Evolutionary conservation across 139 green algal genomes (phyloP), one percentile per base, ranked within the genome.

Genomic region (Micractinium conductrix): DNA sequence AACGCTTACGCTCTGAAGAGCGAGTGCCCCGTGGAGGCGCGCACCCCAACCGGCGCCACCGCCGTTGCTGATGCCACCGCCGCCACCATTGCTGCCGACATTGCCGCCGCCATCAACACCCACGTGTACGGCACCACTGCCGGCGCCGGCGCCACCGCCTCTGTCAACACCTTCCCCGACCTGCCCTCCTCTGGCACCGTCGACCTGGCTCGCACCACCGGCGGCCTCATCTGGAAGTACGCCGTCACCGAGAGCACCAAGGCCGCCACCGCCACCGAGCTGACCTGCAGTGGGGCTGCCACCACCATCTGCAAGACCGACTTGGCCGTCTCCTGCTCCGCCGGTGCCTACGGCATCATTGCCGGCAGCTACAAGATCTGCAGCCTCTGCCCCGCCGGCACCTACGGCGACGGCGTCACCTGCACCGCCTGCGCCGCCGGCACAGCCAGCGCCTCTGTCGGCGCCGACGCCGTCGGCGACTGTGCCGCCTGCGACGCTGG

Each of bases 351-450:
- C 22, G 74, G 50, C 74, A 38, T 80, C 8, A 19, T 26, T 10
- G 7, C 37, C 8, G 35, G 33, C 33, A 30, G 12, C 24, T 1
- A 3, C 33, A 80, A 80, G 74, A 68, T 80, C 48, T 80, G 74
- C 74, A 21, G 50, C 22, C 16, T 67, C 28, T 80, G 74, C 74
- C 48, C 74, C 50, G 74, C 74, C 21, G 74, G 69, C 24, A 50
- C 48, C 48, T 58, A 10, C 16, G 48, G 12, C 12, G 48, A 10
- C 48, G 48, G 48, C 48, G 48, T 10, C 48, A 16, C 10, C 12
- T 80, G 74, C 74, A 30, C 74, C 22, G 12, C 38, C 28, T 80
- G 74, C 74, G 33, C 50, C 50, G 53, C 74, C 35, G 74, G 69
- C 40, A 50, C 35, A 16, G 69, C 69, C 35, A 28, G 21, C 0